A percentile compares a stretch with the other conserved stretches of the same genome.
Evolutionary conservation across 148 eudicot genomes (phyloP).

Genomic region (Hydrangea macrophylla): DNA sequence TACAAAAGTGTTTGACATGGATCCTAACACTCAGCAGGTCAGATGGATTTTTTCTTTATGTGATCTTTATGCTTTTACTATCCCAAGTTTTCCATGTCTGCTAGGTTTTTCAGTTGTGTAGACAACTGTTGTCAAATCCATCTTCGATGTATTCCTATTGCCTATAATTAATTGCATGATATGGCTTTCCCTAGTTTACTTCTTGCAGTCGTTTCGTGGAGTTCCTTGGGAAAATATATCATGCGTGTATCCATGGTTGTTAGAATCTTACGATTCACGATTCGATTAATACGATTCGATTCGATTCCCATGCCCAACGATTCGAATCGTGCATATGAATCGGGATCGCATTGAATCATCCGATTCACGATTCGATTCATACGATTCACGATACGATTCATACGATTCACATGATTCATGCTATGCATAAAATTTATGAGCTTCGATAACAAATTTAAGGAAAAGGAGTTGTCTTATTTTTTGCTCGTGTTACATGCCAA

Average conservation of each 20-base stretch:
- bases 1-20: slow-evolving; percentile 86
- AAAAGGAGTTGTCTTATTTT: too few relatives aligned
- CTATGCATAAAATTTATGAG: too few relatives aligned
- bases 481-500: too few relatives aligned
- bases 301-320: too few relatives aligned
- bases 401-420: too few relatives aligned
- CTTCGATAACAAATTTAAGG: too few relatives aligned
- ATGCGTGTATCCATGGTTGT: not conserved
- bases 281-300: too few relatives aligned
- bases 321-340: too few relatives aligned
- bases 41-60: slow-evolving; percentile 8
- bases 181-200: not conserved
- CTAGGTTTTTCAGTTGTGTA: not conserved
- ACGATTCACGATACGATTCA: too few relatives aligned
- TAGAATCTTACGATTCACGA: too few relatives aligned
- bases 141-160: not conserved
- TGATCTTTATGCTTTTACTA: not conserved
- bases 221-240: not conserved
- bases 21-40: slow-evolving; percentile 77
- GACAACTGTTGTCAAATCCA: not conserved
- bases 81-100: not conserved
- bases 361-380: too few relatives aligned
- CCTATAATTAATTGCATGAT: not conserved
- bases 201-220: not conserved
- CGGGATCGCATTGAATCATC: too few relatives aligned